phyloP scores from a whole-genome alignment of 148 eudicot genomes.

The Cornus controversa region DNA sequence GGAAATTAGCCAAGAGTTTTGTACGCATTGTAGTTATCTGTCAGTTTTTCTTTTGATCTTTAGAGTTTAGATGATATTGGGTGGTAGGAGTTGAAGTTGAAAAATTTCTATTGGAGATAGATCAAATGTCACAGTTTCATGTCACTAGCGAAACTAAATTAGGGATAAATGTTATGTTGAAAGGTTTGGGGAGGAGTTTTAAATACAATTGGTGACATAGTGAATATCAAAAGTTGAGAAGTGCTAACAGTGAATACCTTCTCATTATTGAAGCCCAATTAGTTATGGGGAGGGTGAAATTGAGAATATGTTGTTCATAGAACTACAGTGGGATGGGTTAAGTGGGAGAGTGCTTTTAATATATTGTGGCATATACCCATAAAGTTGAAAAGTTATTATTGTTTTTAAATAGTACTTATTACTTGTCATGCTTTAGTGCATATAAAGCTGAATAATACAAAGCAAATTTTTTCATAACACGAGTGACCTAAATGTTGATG shows the following conservation, averaged over 20 bases:
- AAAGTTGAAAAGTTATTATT: no score
- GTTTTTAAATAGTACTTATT: no score
- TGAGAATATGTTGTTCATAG: not conserved
- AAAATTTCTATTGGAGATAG: not conserved
- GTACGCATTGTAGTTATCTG: not conserved
- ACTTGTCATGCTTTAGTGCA: no score
- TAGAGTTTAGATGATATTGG: not conserved
- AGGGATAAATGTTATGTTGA: not conserved
- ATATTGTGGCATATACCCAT: no score
- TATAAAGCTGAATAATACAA: no score
- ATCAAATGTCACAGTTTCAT: not conserved
- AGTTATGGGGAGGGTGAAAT: not conserved
- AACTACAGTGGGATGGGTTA: no score
- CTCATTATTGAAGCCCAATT: not conserved
- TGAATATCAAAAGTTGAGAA: no score
- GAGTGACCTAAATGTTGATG: no score
- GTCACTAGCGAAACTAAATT: not conserved
- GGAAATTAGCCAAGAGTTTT: slow-evolving; percentile 1
- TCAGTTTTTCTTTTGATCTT: not conserved
- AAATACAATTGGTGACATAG: not conserved
- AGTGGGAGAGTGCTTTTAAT: no score
- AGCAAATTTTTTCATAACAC: no score
- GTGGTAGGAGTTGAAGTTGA: not conserved
- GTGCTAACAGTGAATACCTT: no score
- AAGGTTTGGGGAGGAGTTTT: not conserved